Base-by-base conservation (phyloP, 257 asterid genomes). In the Asclepias syriaca region DNA sequence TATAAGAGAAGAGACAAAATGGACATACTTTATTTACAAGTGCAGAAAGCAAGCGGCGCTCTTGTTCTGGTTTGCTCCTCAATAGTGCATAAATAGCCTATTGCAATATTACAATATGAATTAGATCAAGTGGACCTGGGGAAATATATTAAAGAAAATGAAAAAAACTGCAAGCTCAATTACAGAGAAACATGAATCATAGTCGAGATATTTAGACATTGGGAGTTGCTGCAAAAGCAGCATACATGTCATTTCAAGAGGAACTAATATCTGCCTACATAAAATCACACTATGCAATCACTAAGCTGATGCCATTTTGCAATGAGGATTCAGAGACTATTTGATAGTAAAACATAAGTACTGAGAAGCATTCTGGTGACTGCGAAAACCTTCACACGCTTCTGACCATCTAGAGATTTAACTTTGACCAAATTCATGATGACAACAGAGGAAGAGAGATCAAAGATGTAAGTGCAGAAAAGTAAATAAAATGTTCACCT, bases 51-150 rank as follows among this genome's bases (percentile, higher is more conserved):
- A 95, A 81, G 14, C 88, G 88, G 7, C 96, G 90, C 86, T 95
- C 99, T 80, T 90, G 98, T 69, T 95, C 99, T 76, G 97, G 87
- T 86, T 95, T 95, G 89, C 89, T 89, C 81, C 83, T 90, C 77
- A 95, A 84, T 90, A 92, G 76, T 16, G 83, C 81, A 81, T 84
- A 88, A 39, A 88, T 83, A 68, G 85, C 87, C 99, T 95, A 86
- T 75, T 67, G 63, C 11, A 67, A n/a, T 37, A 53, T 40, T 49
- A 65, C 37, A 19, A 77, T 74, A 50, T 8, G 18, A 22, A 49
- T 68, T 14, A 68, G 27, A 68, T 51, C 40, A 51, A 68, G 32
- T 15, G 49, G 61, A 32, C 15, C 29, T 5, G 3, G 40, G 48
- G 3, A 57, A 56, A 43, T 43, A 6, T 43, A 43, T 43, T 43